phyloP scores from a whole-genome alignment of 2,329 filamentous ascomycete species.

The Mycosphaerella sp. region DNA sequence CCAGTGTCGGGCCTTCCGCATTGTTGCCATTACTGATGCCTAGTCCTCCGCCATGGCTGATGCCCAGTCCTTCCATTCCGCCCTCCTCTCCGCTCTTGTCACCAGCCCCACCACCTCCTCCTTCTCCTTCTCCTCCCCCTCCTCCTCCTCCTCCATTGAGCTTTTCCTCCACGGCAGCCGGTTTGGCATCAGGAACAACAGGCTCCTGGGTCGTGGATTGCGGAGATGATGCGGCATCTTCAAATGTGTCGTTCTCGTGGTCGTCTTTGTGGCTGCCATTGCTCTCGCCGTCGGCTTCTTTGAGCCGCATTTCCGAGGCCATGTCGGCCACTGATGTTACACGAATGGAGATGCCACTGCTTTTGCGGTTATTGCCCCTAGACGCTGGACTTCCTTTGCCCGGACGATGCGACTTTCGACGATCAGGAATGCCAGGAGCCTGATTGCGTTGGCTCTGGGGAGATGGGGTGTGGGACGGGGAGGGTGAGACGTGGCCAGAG shows the following conservation, averaged over 20 bases:
- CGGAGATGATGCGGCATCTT: slow-evolving; percentile 55
- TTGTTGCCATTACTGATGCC: not conserved
- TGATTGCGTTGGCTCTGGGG: slow-evolving; percentile 20
- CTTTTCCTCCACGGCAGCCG: not conserved
- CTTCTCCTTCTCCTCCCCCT: too few species aligned
- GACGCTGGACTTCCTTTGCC: slow-evolving; percentile 7
- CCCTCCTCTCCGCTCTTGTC: not conserved
- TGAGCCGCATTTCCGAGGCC: slow-evolving; percentile 25
- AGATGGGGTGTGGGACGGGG: not conserved
- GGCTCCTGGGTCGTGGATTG: slow-evolving; percentile 12
- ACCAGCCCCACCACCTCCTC: too few species aligned
- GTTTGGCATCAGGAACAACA: not conserved
- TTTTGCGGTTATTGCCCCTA: slow-evolving; percentile 16
- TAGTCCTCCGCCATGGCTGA: not conserved
- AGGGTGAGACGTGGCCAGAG: not conserved
- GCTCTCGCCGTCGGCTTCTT: slow-evolving; percentile 23
- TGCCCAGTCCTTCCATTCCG: not conserved
- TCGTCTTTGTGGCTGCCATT: slow-evolving; percentile 4
- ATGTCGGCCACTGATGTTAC: slow-evolving; percentile 20
- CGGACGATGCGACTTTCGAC: slow-evolving; percentile 22
- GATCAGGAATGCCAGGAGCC: slow-evolving; percentile 28
- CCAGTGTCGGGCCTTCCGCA: not conserved
- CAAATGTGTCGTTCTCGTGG: slow-evolving; percentile 51
- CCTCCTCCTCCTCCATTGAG: not conserved
- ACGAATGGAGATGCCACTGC: slow-evolving; percentile 17